A percentile compares a stretch with the other conserved stretches of the same genome.
Evolutionary conservation across 2,329 filamentous ascomycete species (phyloP).

Genomic region (Neonectria faginata): DNA sequence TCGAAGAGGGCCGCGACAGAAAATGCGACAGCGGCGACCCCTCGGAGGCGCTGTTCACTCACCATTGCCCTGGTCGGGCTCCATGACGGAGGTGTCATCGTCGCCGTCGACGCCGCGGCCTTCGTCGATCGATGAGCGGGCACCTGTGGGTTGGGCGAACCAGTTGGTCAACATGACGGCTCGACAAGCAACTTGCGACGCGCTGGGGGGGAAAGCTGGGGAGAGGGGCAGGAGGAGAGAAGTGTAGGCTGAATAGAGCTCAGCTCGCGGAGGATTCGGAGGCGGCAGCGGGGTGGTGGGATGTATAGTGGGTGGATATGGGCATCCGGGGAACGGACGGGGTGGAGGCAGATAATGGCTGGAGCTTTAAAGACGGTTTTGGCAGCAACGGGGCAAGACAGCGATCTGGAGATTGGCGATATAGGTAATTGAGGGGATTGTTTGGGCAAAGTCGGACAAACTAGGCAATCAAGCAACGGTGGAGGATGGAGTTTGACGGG

Average conservation of each 20-base stretch:
- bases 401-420: conserved; percentile 14
- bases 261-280: conserved; percentile 38
- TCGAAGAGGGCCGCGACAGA: conserved; percentile 9
- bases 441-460: not conserved
- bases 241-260: conserved; percentile 32
- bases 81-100: conserved; percentile 85
- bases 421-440: not conserved
- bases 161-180: conserved; percentile 58
- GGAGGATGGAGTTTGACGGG: conserved; percentile 1
- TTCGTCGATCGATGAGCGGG: conserved; percentile 69
- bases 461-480: conserved; percentile 7
- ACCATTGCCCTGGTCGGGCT: conserved; percentile 96
- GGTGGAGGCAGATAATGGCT: conserved; percentile 36
- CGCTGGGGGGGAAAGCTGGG: conserved; percentile 28
- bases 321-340: conserved; percentile 35
- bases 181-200: conserved; percentile 26
- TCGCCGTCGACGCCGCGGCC: conserved; percentile 55
- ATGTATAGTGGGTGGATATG: conserved; percentile 33
- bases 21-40: conserved; percentile 22
- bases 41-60: conserved; percentile 51
- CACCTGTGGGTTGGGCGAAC: conserved; percentile 56
- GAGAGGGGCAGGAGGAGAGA: conserved; percentile 34
- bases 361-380: conserved; percentile 28
- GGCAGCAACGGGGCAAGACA: conserved; percentile 15
- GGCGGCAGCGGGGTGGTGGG: conserved; percentile 40